These are phyloP conservation scores for Candida pseudoglaebosa DNA, from an alignment of 805 yeast species.

Conservation along the genomic window DNA sequence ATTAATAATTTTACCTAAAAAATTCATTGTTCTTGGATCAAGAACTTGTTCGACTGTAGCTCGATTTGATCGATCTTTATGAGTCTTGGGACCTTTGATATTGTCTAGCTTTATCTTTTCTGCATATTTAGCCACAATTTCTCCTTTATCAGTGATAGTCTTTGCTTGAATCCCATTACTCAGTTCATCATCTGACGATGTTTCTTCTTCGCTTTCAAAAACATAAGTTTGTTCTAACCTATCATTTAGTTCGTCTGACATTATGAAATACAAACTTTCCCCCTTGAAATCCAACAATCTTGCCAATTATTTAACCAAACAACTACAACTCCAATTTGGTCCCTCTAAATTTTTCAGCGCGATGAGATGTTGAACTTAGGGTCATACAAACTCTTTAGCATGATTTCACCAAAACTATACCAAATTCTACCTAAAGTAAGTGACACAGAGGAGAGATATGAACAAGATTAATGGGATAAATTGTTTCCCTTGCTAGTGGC, in stretches of 20 bases:
- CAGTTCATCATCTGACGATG: neutral
- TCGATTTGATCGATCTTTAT: slow-evolving; percentile 82
- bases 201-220: neutral
- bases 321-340: too few relatives aligned
- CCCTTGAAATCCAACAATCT: too few relatives aligned
- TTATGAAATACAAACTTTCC: too few relatives aligned
- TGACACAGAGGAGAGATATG: neutral
- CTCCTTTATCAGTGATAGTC: slow-evolving; percentile 35
- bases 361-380: neutral
- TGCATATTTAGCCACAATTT: slow-evolving; percentile 58
- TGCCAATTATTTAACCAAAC: too few relatives aligned
- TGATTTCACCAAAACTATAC: slow-evolving; percentile 5
- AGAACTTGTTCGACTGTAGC: slow-evolving; percentile 97
- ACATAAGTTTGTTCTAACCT: neutral
- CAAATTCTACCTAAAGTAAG: slow-evolving; percentile 19
- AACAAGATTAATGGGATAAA: neutral
- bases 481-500: neutral
- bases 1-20: slow-evolving; percentile 74
- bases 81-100: slow-evolving; percentile 53
- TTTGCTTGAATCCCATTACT: slow-evolving; percentile 11
- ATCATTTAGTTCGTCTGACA: neutral
- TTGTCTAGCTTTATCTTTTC: slow-evolving; percentile 64
- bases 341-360: neutral
- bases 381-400: neutral
- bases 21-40: slow-evolving; percentile 89